Base-by-base conservation (phyloP, 805 yeast genomes). In the Candida germanica region DNA sequence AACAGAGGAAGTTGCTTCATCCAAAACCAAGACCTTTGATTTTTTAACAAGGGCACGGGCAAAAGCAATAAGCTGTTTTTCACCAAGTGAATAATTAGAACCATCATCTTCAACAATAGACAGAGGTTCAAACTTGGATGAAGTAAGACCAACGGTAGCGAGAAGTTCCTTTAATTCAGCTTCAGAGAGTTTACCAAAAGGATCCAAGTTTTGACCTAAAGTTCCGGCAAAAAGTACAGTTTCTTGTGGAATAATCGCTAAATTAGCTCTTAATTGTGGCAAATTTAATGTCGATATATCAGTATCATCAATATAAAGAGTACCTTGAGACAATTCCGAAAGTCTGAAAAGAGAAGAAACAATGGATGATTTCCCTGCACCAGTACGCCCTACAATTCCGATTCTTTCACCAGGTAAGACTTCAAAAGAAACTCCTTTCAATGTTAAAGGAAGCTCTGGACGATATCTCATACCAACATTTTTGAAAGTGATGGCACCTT, bases 301-400 rank as follows among this genome's bases (percentile, higher is more conserved):
- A 16, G 77, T 56, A n/a, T 70, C 82, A 52, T 80, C 86, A 47
- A 80, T 77, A 13, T 36, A 33, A 21, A 80, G 73, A 10, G 43
- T 39, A 3, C 87, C 85, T 1, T 46, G 31, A 15, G 61, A 58
- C 29, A 77, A 52, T 55, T 79, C 85, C n/a, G 67, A 59, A 31
- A 80, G 51, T 46, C 86, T 61, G 52, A 69, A 80, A 36, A 80
- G 54, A 0, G 82, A 82, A 10, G 77, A 69, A 75, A 79, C 79
- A 31, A 80, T 74, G 3, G 85, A 71, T 2, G 81, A 64, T 58
- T 80, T 80, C 29, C 95, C 95, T 3, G 95, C 94, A 49, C 95
- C 95, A 0, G 95, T 87, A 54, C 95, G 73, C 29, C 95, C 95
- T 64, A 89, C 83, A 38, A 87, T 80, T 30, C 95, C 95, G 46